These are phyloP conservation scores for Sugiyamaella marilandica DNA, from an alignment of 805 yeast species.

Conservation along the genomic window DNA sequence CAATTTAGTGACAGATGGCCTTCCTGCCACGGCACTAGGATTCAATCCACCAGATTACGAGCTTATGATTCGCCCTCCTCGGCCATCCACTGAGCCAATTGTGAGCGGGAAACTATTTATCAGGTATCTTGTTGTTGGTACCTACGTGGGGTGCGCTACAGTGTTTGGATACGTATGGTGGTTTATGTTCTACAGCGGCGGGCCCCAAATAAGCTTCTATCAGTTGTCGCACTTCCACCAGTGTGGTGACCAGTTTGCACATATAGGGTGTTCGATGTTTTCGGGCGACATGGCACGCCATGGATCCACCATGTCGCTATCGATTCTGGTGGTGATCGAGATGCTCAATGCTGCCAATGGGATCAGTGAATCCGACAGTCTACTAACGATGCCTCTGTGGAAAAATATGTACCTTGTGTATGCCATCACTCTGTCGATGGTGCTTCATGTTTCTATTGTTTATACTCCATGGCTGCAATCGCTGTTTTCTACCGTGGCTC, in stretches of 20 bases:
- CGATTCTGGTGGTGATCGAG: constrained; percentile 39
- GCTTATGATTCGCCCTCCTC: constrained; percentile 38
- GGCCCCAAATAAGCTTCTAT: constrained; percentile 35
- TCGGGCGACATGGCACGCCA: constrained; percentile 24
- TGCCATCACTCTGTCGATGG: constrained; percentile 36
- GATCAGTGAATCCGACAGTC: constrained; percentile 36
- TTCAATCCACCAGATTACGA: constrained; percentile 40
- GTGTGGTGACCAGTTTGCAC: constrained; percentile 31
- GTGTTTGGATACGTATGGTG: constrained; percentile 42
- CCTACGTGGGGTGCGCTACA: constrained; percentile 40
- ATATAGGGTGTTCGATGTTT: constrained; percentile 36
- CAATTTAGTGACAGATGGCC: constrained; percentile 52
- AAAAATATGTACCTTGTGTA: constrained; percentile 35
- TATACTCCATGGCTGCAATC: constrained; percentile 34
- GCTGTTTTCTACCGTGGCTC: constrained; percentile 34
- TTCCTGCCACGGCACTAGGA: constrained; percentile 58
- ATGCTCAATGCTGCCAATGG: constrained; percentile 41
- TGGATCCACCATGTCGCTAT: constrained; percentile 39
- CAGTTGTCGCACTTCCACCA: constrained; percentile 37
- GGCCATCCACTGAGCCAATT: constrained; percentile 36
- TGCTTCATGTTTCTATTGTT: constrained; percentile 33
- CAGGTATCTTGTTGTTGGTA: constrained; percentile 38
- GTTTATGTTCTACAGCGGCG: constrained; percentile 32
- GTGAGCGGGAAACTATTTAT: constrained; percentile 38
- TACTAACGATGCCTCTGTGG: constrained; percentile 38